Evolutionary conservation across 768 basidiomycete species (phyloP), one percentile per base, ranked within the genome.

Genomic region (Lactarius hengduanensis): DNA sequence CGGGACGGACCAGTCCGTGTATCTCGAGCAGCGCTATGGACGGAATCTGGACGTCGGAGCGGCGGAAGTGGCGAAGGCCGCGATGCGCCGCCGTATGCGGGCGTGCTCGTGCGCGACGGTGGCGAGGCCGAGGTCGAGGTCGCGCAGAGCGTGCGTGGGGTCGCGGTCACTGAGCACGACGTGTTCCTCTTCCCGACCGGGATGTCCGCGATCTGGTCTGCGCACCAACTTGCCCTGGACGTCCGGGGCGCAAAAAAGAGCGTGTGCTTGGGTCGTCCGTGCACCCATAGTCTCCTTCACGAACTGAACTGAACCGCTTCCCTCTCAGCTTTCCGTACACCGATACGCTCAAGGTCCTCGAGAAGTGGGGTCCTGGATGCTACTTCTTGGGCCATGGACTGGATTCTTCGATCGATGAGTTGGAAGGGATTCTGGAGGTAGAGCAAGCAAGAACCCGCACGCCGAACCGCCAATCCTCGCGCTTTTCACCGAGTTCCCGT

Each of bases 281-380:
- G 2, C 4, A 22, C 18, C 18, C 22, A 50, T 57, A 38, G 36
- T 38, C 11, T 11, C 11, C 32, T 6, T 9, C 36, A 7, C 34
- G 28, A 15, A 22, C 10, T 34, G n/a, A 32, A 28, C 40, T 28
- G 28, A 32, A 38, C 36, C 36, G 36, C 18, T 26, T 60, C 4
- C 8, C 30, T 9, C 3, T 6, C 69, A 97, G 96, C 20, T 99
- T 98, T 77, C 90, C 95, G 0, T 99, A 98, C 75, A 93, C 87
- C 10, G 96, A 98, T 74, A 98, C 96, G 6, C 84, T 96, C 66
- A 98, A 98, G 76, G 85, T 96, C 45, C 80, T 98, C 2, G 82
- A 95, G 71, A 98, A 99, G 77, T 98, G 95, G 94, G 96, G 96
- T 1, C 92, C 92, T 3, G 96, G 96, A 1, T 93, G 89, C 70